phyloP scores from a whole-genome alignment of 169 alveolate species.

The Plasmodium vivax region DNA sequence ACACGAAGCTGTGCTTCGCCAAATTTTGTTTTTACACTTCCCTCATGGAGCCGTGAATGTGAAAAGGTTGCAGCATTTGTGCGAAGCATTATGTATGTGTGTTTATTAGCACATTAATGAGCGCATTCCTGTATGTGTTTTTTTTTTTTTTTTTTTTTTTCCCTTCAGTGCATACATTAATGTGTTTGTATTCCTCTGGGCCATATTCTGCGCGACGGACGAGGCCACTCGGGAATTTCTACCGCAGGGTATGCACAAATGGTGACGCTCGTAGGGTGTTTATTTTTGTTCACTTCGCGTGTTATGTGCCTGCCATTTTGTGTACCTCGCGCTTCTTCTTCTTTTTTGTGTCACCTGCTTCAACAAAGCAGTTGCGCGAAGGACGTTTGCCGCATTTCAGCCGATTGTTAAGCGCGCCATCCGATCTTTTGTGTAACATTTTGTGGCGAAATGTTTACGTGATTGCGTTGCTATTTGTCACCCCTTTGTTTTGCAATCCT shows the following conservation, averaged over 20 bases:
- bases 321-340: neutral
- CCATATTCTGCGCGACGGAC: neutral
- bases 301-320: neutral
- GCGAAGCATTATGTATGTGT: neutral
- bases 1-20: neutral
- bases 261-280: neutral
- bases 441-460: neutral
- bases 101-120: neutral
- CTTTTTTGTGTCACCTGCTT: neutral
- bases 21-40: neutral
- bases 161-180: neutral
- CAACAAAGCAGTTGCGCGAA: neutral
- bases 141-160: constrained; percentile 18
- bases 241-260: neutral
- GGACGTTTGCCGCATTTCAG: neutral
- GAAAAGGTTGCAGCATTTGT: neutral
- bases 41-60: neutral
- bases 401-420: neutral
- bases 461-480: neutral
- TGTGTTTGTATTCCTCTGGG: neutral
- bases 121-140: neutral
- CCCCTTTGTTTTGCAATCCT: neutral
- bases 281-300: neutral
- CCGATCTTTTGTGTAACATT: neutral
- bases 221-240: neutral